Evolutionary conservation across 2,329 filamentous ascomycete genomes (phyloP).

Genomic region (Cercospora sojina): DNA sequence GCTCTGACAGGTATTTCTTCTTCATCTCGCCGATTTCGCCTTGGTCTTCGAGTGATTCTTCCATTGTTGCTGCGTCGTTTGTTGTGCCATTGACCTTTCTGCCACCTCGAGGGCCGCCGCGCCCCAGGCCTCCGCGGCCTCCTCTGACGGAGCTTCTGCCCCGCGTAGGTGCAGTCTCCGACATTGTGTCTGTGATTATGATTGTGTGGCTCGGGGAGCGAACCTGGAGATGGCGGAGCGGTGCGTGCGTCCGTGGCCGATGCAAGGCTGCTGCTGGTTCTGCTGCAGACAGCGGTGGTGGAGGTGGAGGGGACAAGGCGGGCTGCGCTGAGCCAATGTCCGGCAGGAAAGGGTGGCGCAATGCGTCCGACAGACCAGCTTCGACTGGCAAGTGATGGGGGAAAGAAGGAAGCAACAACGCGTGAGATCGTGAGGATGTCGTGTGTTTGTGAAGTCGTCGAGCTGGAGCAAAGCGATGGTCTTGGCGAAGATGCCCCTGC

Average conservation of each 20-base stretch:
- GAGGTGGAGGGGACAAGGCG: constrained; percentile 5
- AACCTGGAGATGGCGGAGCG: constrained; percentile 8
- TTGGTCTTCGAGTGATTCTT: constrained; percentile 71
- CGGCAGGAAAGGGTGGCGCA: constrained; percentile 6
- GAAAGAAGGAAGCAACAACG: neutral
- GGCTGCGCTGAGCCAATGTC: constrained; percentile 13
- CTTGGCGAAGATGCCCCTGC: neutral
- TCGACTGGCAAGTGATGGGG: constrained; percentile 2
- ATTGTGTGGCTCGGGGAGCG: constrained; percentile 13
- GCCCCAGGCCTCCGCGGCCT: constrained; percentile 68
- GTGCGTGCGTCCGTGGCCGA: constrained; percentile 11
- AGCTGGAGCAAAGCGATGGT: constrained; percentile 1
- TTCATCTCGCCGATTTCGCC: constrained; percentile 89
- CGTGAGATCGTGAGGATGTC: neutral
- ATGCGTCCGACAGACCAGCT: constrained; percentile 11
- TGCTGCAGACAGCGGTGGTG: neutral
- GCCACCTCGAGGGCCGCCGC: constrained; percentile 48
- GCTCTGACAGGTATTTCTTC: constrained; percentile 79
- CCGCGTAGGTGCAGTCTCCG: constrained; percentile 81
- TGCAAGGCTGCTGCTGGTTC: constrained; percentile 14
- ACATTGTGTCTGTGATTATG: constrained; percentile 61
- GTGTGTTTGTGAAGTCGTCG: neutral
- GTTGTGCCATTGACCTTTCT: constrained; percentile 44
- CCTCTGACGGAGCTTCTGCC: constrained; percentile 89
- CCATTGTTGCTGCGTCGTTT: constrained; percentile 67